Base-by-base conservation (phyloP, 2,329 filamentous ascomycete species). In the Botryotinia calthae region DNA sequence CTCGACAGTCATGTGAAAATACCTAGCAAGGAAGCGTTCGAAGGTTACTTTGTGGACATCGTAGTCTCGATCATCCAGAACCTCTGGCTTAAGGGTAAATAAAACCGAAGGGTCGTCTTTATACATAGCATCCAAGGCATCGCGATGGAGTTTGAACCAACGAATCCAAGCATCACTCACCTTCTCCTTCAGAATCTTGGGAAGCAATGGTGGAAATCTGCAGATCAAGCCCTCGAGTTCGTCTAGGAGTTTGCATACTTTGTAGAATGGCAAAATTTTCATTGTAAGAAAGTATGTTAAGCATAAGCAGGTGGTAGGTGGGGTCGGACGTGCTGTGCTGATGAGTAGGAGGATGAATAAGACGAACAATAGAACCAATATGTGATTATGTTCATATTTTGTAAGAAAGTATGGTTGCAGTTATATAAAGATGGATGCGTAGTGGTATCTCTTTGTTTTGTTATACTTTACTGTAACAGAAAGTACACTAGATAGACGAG, bases 61-160 rank as follows among this genome's bases (percentile, higher is more conserved):
- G 80, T 95, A 97, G 2, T 95, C 92, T 42, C 93, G 88, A 79
- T 97, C 94, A 4, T 89, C 90, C 70, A 94, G 86, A 76, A 87
- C 90, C 75, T 94, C 70, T 4, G 70, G 61, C 10, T 56, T 72
- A 4, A 72, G 70, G 3, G 70, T 66, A 10, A 42, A 72, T 14
- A 46, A n/a, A 4, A 67, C 40, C 25, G 62, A 65, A 20, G 61
- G 61, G n/a, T 72, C 70, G n/a, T 72, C 61, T 31, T 42, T 54
- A 31, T 66, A 22, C 40, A 72, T 67, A 0, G 85, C 84, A 78
- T 90, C 83, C 25, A 97, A 85, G 1, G 82, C 81, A 25, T 82
- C 81, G 8, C 87, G 87, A 79, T 97, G 87, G 1, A 84, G 82
- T 22, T 81, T 80, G 81, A 97, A 96, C 94, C 95, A 98, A 42